Evolutionary conservation across 2,329 filamentous ascomycete species (phyloP).

Genomic region (Penicillium brasilianum): DNA sequence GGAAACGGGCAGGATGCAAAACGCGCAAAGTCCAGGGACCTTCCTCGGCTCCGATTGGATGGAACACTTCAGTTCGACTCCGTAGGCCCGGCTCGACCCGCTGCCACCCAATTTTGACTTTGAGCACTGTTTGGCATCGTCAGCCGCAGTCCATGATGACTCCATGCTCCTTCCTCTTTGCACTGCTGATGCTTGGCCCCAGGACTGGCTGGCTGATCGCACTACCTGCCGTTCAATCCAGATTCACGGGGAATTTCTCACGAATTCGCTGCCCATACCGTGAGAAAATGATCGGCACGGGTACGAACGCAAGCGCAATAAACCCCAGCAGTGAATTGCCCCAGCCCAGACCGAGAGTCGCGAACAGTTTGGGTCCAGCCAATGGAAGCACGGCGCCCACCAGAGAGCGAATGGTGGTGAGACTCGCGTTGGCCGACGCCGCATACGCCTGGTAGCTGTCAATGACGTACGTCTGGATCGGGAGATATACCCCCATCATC

Average conservation of each 20-base stretch:
- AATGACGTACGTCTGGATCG: conserved; percentile 66
- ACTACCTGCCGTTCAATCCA: conserved; percentile 4
- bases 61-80: background rate
- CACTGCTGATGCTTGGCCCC: background rate
- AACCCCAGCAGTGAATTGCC: conserved; percentile 22
- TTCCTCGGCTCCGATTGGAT: too few relatives aligned
- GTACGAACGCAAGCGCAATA: conserved; percentile 22
- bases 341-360: conserved; percentile 15
- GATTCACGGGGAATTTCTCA: conserved; percentile 21
- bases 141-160: background rate
- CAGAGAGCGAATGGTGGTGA: conserved; percentile 60
- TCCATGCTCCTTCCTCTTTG: background rate
- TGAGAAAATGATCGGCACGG: conserved; percentile 15
- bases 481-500: conserved; percentile 56
- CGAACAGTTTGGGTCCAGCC: conserved; percentile 25
- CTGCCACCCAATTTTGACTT: background rate
- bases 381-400: conserved; percentile 29
- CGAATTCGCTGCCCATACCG: conserved; percentile 22
- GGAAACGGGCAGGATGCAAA: background rate
- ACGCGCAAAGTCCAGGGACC: too few relatives aligned
- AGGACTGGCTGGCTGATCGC: background rate
- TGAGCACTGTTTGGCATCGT: too few relatives aligned
- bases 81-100: conserved; percentile 10
- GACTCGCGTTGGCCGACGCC: conserved; percentile 57
- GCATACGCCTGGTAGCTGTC: conserved; percentile 57